Evolutionary conservation across 495 filamentous ascomycete species (phyloP), one percentile per base, ranked within the genome.

Genomic region (Talaromyces proteolyticus): DNA sequence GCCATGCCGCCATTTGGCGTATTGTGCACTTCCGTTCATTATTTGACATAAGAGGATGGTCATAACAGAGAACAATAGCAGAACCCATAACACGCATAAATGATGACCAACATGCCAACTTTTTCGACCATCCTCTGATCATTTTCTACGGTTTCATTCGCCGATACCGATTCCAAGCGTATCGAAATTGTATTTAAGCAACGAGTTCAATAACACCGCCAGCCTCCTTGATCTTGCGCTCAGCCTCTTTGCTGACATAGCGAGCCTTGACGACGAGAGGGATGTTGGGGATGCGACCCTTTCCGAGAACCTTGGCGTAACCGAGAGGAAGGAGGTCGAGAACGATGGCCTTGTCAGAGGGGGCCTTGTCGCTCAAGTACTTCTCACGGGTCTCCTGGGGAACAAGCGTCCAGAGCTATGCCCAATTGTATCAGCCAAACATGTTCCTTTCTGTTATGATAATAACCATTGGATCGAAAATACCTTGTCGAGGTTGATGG

Each of bases 181-280:
- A 29, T 38, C 26, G 25, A 20, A n/a, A n/a, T n/a, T 22, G 14
- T 17, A 40, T 70, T 80, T 87, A 96, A 72, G 89, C 89, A 59
- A 96, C 89, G 65, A 96, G 74, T 76, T 96, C 88, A 55, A 93
- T 79, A 61, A 94, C 81, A 67, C 91, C 67, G 69, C 91, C 91
- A 67, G 88, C 88, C 64, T 87, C 90, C 68, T 87, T 91, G 75
- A 96, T 95, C 82, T 96, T 96, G 74, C 82, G 75, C 83, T 96
- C 91, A 53, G 91, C 91, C 64, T 89, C 77, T 67, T 83, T 81
- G 76, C 84, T 89, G 72, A 96, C 82, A 71, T 86, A 94, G 62
- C 91, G 74, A 54, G 91, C 90, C 66, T 87, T 85, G 63, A 96
- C 87, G 59, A 96, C 85, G 60, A 96, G 60, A 47, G 91, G 91